Conservation (phyloP, 306 rosid genomes). For the Phaseolus lunatus region DNA sequence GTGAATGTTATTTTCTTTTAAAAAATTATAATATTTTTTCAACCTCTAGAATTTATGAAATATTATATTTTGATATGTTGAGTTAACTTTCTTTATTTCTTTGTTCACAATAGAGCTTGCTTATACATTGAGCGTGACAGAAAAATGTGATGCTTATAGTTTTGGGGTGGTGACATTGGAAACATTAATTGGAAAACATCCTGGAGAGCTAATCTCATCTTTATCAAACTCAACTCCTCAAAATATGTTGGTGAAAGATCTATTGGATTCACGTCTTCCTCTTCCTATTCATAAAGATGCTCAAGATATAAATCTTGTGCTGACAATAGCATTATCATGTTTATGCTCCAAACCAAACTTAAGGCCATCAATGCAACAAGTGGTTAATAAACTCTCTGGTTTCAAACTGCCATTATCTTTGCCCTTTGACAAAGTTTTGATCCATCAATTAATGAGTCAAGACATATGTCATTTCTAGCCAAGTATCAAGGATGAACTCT, state of each 20-base stretch:
- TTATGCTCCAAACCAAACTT: background rate
- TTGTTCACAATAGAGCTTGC: background rate
- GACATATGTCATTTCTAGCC: too few species aligned
- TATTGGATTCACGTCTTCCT: background rate
- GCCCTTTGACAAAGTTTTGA: too few species aligned
- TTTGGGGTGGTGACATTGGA: slow-evolving; percentile 28
- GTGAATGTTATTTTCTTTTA: background rate
- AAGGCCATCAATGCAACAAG: slow-evolving; percentile 9
- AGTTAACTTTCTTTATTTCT: background rate
- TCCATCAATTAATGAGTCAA: too few species aligned
- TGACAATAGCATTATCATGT: background rate
- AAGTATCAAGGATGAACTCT: too few species aligned
- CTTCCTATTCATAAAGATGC: background rate
- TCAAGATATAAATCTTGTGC: background rate
- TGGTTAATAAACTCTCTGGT: background rate
- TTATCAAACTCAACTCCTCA: background rate
- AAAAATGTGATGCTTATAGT: background rate
- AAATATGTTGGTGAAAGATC: slow-evolving; percentile 7
- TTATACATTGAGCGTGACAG: background rate
- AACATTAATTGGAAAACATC: slow-evolving; percentile 16
- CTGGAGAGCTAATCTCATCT: background rate
- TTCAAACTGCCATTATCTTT: too few species aligned
- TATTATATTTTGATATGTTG: background rate
- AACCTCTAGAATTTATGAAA: background rate
- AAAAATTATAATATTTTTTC: too few species aligned